Conservation (phyloP, 257 asterid species). For the Solanum bukasovii region DNA sequence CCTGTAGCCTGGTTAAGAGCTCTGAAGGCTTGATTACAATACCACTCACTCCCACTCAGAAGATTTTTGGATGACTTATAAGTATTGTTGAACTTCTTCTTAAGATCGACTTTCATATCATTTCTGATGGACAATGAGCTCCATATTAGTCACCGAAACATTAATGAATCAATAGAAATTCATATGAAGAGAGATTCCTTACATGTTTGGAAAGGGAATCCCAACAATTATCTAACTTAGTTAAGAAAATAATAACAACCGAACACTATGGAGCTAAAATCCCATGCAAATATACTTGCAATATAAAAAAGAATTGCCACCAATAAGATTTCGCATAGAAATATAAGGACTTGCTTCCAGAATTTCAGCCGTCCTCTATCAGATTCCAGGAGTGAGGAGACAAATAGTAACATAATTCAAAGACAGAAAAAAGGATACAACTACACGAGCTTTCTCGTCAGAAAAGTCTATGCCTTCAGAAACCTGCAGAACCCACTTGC, state of each 20-base stretch:
- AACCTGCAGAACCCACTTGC: constrained; percentile 42
- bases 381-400: not conserved
- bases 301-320: not conserved
- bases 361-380: not conserved
- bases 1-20: constrained; percentile 99
- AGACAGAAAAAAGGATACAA: constrained; percentile 63
- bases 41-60: constrained; percentile 88
- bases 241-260: constrained; percentile 35
- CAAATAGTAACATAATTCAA: constrained; percentile 1
- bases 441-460: constrained; percentile 92
- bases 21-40: constrained; percentile 94
- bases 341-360: not conserved
- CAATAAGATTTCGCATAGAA: not conserved
- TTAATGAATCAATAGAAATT: constrained; percentile 4
- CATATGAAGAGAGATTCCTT: constrained; percentile 22
- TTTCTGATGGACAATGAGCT: constrained; percentile 35
- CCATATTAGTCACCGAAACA: constrained; percentile 9
- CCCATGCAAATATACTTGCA: not conserved
- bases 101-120: constrained; percentile 70
- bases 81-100: constrained; percentile 80
- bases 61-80: constrained; percentile 67
- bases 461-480: constrained; percentile 99
- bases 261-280: not conserved
- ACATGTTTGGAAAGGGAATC: constrained; percentile 94
- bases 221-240: constrained; percentile 78